Evolutionary conservation across 768 basidiomycete species (phyloP).

Genomic region (Russula olivacea): DNA sequence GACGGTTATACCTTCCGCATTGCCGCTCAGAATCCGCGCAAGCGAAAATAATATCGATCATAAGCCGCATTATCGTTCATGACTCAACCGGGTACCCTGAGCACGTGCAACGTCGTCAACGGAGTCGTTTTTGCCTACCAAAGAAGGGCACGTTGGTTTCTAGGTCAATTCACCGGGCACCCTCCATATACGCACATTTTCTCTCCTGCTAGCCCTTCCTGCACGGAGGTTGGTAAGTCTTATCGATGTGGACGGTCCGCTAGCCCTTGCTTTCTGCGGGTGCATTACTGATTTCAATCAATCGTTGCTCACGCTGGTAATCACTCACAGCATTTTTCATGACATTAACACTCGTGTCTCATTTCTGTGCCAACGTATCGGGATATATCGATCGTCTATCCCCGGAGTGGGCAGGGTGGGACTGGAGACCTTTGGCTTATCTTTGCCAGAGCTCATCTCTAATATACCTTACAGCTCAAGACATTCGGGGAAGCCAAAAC

Average conservation of each 20-base stretch:
- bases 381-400: neutral
- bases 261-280: neutral
- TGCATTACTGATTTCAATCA: conserved; percentile 2
- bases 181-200: neutral
- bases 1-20: neutral
- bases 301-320: neutral
- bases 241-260: conserved; percentile 8
- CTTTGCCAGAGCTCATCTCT: neutral
- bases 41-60: conserved; percentile 2
- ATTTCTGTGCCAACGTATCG: neutral
- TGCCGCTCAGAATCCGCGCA: conserved; percentile 9
- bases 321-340: conserved; percentile 1
- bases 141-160: neutral
- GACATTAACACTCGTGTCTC: conserved; percentile 10
- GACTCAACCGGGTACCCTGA: neutral
- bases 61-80: conserved; percentile 7
- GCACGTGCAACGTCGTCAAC: conserved; percentile 5
- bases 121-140: neutral
- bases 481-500: too few species aligned
- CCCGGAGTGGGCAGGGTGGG: neutral
- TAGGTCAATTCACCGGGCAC: neutral
- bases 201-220: neutral
- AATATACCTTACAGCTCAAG: neutral
- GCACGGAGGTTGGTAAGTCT: neutral
- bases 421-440: neutral